Evolutionary conservation across 495 filamentous ascomycete species (phyloP).

Genomic region (Pseudomonodictys pantanalensis): DNA sequence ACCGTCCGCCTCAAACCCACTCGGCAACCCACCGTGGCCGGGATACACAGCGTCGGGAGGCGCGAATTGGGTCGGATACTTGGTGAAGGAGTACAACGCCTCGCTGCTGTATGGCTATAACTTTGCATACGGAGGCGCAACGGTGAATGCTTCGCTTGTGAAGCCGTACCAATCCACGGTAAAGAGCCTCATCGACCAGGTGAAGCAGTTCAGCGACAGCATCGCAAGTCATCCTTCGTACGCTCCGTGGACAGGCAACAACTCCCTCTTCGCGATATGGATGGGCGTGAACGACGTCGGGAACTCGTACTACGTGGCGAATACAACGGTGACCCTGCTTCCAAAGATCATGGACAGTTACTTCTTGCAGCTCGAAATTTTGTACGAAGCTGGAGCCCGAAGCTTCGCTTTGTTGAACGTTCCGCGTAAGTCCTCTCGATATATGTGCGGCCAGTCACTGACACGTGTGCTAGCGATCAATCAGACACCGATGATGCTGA

Average conservation of each 20-base stretch:
- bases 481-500: conserved; percentile 17
- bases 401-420: conserved; percentile 76
- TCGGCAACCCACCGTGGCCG: conserved; percentile 71
- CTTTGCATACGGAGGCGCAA: conserved; percentile 67
- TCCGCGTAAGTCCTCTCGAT: conserved; percentile 45
- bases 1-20: conserved; percentile 62
- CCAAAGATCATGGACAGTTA: conserved; percentile 59
- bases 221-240: conserved; percentile 44
- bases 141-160: conserved; percentile 60
- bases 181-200: conserved; percentile 58
- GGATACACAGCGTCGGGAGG: no score
- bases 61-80: conserved; percentile 61
- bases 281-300: conserved; percentile 81
- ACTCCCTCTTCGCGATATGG: conserved; percentile 65
- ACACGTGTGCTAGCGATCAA: conserved; percentile 12
- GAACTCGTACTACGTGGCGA: conserved; percentile 56
- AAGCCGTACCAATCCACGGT: conserved; percentile 51
- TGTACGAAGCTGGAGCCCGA: conserved; percentile 61
- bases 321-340: conserved; percentile 46
- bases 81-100: conserved; percentile 61
- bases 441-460: background rate
- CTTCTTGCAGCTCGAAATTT: conserved; percentile 50
- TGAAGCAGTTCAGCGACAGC: conserved; percentile 50
- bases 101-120: conserved; percentile 62
- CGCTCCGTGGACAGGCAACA: conserved; percentile 56